These are phyloP conservation scores for Picochlorum sp. DNA, from an alignment of 139 green algal species.

Conservation along the genomic window DNA sequence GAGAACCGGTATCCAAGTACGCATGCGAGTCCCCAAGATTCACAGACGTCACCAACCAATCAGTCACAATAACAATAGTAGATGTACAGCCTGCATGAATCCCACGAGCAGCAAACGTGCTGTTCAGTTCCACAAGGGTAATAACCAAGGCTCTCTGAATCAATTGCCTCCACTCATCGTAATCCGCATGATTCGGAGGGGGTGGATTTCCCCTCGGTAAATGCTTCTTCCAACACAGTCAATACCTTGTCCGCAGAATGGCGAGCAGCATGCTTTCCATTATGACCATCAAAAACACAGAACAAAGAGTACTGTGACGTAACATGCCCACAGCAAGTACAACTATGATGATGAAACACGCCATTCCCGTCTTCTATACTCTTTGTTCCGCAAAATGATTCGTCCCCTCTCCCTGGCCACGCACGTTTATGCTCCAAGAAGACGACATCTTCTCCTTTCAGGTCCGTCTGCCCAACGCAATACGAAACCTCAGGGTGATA, in stretches of 20 bases:
- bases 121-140: conserved; percentile 27
- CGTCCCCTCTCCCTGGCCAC: conserved; percentile 14
- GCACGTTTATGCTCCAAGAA: conserved; percentile 24
- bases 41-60: conserved; percentile 71
- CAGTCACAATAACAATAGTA: conserved; percentile 48
- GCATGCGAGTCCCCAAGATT: conserved; percentile 80
- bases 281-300: conserved; percentile 59
- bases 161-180: conserved; percentile 10
- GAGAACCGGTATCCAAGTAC: conserved; percentile 59
- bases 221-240: conserved; percentile 15
- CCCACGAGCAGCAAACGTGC: conserved; percentile 31
- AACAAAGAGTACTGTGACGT: conserved; percentile 29
- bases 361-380: neutral
- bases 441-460: conserved; percentile 24
- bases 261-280: conserved; percentile 35
- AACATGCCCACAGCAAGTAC: neutral
- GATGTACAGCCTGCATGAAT: conserved; percentile 42
- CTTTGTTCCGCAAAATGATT: neutral
- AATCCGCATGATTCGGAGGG: neutral
- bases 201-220: conserved; percentile 15
- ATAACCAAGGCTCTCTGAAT: conserved; percentile 37
- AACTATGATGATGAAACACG: conserved; percentile 1
- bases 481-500: conserved; percentile 6
- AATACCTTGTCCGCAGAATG: conserved; percentile 12
- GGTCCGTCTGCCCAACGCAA: conserved; percentile 12